Evolutionary conservation across 1,284 basidiomycete genomes (phyloP).

Genomic region (Apiotrichum mycotoxinovorans): DNA sequence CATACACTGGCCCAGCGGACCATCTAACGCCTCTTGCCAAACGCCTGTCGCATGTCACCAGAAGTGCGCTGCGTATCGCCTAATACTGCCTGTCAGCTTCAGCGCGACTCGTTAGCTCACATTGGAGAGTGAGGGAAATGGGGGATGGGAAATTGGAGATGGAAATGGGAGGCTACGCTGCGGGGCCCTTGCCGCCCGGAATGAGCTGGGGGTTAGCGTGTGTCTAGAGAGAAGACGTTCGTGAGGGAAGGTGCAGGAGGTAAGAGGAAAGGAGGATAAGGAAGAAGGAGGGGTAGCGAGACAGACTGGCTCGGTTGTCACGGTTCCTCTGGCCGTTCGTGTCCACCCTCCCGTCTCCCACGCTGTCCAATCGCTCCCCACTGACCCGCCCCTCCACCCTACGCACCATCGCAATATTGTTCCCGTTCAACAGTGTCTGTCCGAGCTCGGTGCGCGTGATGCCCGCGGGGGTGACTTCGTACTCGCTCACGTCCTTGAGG

Average conservation of each 20-base stretch:
- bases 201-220: conserved; percentile 9
- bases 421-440: conserved; percentile 92
- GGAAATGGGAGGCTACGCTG: conserved; percentile 6
- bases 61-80: too few relatives aligned
- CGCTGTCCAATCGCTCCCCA: too few relatives aligned
- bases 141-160: too few relatives aligned
- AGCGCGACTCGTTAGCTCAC: too few relatives aligned
- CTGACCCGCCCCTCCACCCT: neutral
- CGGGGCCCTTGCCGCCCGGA: conserved; percentile 19
- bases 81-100: too few relatives aligned
- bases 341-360: neutral
- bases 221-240: too few relatives aligned
- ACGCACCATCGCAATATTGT: conserved; percentile 93
- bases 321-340: neutral
- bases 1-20: too few relatives aligned
- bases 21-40: too few relatives aligned
- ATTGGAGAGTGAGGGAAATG: too few relatives aligned
- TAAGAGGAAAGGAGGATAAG: neutral
- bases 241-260: too few relatives aligned
- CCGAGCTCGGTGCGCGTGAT: conserved; percentile 75
- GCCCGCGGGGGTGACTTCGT: conserved; percentile 78
- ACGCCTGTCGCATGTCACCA: too few relatives aligned
- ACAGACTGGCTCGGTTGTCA: too few relatives aligned
- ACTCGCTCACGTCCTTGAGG: conserved; percentile 93
- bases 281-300: neutral